Base-by-base conservation (phyloP, 441 rosid species). In the Geranium incanum region DNA sequence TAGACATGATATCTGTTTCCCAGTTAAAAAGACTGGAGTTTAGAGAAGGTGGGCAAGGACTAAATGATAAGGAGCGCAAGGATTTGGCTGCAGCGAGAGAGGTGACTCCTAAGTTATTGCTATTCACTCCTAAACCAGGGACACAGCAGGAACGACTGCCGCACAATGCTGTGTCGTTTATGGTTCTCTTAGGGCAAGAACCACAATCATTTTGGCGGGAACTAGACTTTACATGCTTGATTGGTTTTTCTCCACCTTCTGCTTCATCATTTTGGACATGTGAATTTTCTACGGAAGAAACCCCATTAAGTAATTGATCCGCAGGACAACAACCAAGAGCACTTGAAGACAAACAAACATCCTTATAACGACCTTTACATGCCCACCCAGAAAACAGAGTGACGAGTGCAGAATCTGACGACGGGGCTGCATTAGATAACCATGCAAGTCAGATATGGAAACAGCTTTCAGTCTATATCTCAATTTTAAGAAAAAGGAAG, bases 341-440 rank as follows among this genome's bases (percentile, higher is more conserved):
- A 80, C 76, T 80, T 66, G 85, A 77, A 72, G 86, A 84, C 72
- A 83, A 81, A 69, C 89, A 87, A n/a, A 77, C 73, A 63, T 70
- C 78, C 69, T 77, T 75, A 36, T 80, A 74, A 70, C 78, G 83
- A 75, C 95, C 91, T 82, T 89, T 84, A 72, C 95, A 87, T 67
- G 87, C 91, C 95, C 92, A 89, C 67, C 92, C 92, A 76, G 89
- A 76, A 77, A 89, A 87, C 64, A 89, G 87, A 18, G 92, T 89
- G 50, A 89, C 86, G 70, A 89, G 78, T 36, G 95, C 91, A 43
- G 77, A 76, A 75, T 89, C 89, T 23, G 95, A 79, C 8, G 81
- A 73, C 57, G 95, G 91, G 71, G 95, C 95, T 89, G 89, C 79
- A 83, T 37, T 57, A 75, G 43, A 67, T 69, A 66, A 71, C 63